Evolutionary conservation across 441 rosid genomes (phyloP), one percentile per base, ranked within the genome.

Genomic region (Gossypium davidsonii): DNA sequence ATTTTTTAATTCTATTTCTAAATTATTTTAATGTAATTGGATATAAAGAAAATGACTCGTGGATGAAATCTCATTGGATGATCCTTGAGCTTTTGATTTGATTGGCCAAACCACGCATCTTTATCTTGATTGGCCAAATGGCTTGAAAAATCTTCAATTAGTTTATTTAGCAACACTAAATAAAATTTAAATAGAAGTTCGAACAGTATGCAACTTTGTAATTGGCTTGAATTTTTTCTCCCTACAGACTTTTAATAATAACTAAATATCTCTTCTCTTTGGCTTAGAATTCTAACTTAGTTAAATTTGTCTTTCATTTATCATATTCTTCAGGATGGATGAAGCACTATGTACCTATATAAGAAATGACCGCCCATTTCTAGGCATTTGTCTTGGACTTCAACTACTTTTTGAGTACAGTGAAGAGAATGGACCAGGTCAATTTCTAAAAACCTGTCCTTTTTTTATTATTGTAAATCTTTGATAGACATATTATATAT

Each of bases 311-410:
- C 31, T 69, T 63, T 34, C 44, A 28, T 39, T 9, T 71, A 4
- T 71, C 64, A 60, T 57, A 70, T 10, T 73, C 23, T 80, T 74
- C 85, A 95, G 99, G 83, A 91, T 91, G 97, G 92, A 79, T 3
- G 98, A 95, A 78, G 97, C 98, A 51, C 78, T 95, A 71, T 67
- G 89, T 73, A 73, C 78, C 21, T 95, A 95, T 80, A 87, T 91
- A 74, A 85, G 89, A 81, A 85, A 86, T 12, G 96, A 91, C 79
- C 93, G 94, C 72, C 99, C 97, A 0, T 95, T 95, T 81, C 81
- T 95, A 70, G 98, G 99, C 76, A 95, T 95, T 66, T 93, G 98
- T 80, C 96, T 95, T 73, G 99, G 98, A 12, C 87, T 95, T 79
- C 98, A 93, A 70, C 84, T 93, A 20, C 98, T 93, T 65, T 95